Percentiles rank a stretch among this genome's conserved stretches.
phyloP scores from a whole-genome alignment of 345 rosid species.

The Lumnitzera littorea region DNA sequence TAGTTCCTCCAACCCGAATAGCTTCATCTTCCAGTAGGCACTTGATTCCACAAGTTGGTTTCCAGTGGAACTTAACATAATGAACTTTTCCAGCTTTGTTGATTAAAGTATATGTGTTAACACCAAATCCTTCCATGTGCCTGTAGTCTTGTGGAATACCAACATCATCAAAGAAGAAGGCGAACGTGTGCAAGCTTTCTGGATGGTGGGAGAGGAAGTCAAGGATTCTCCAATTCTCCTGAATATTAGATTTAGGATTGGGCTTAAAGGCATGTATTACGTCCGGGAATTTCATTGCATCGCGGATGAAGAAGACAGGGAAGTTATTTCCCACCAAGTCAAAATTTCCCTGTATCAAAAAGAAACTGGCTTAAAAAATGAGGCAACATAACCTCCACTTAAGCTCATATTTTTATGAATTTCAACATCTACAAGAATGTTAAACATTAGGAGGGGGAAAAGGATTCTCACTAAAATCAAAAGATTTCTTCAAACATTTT shows the following conservation, averaged over 20 bases:
- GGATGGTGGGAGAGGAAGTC: constrained; percentile 97
- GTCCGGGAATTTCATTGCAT: constrained; percentile 97
- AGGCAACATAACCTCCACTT: background rate
- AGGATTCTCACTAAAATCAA: no score
- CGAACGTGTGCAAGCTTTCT: constrained; percentile 83
- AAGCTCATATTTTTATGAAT: no score
- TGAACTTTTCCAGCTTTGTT: constrained; percentile 84
- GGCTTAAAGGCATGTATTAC: constrained; percentile 91
- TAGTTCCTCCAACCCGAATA: constrained; percentile 77
- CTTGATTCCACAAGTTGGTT: constrained; percentile 87
- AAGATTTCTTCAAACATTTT: no score
- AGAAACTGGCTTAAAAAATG: background rate
- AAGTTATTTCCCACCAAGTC: constrained; percentile 99
- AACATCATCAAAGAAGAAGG: constrained; percentile 82
- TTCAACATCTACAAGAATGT: no score
- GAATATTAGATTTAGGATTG: constrained; percentile 94
- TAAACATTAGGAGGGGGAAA: no score
- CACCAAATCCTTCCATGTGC: constrained; percentile 93
- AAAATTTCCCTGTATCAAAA: constrained; percentile 71
- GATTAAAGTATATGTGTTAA: constrained; percentile 75
- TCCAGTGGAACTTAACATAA: constrained; percentile 96
- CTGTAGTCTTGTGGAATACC: constrained; percentile 93
- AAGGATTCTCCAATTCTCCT: constrained; percentile 91
- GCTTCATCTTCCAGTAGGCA: constrained; percentile 86
- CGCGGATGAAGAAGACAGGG: constrained; percentile 91